Conservation (phyloP, 441 rosid species). For the Populus tomentosa region DNA sequence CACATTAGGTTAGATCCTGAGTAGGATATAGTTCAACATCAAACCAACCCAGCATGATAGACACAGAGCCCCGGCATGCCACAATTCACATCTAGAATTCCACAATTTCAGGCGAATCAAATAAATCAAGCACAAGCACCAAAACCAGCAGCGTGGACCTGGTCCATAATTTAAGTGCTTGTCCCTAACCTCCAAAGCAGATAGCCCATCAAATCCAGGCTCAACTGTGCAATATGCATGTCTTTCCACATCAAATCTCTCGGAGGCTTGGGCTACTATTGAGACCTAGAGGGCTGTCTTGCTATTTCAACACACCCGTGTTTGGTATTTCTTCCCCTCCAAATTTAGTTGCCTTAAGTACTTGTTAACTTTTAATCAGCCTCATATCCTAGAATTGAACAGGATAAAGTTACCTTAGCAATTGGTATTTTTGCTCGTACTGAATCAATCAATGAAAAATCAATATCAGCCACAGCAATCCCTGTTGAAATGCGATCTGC, state of each 20-base stretch:
- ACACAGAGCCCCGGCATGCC: neutral
- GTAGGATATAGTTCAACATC: neutral
- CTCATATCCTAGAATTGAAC: neutral
- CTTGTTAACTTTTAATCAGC: neutral
- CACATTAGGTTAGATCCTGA: neutral
- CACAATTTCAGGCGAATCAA: neutral
- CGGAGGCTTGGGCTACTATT: neutral
- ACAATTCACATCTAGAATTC: neutral
- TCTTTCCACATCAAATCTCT: neutral
- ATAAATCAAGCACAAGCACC: neutral
- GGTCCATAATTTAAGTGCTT: neutral
- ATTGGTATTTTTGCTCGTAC: conserved; percentile 84
- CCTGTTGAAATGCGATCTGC: conserved; percentile 79
- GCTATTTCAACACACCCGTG: neutral
- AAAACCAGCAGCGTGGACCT: neutral
- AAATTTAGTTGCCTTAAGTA: neutral
- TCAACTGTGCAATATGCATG: neutral
- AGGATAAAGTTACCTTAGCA: conserved; percentile 48
- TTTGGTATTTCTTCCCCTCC: neutral
- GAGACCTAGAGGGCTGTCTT: neutral
- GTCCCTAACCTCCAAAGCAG: neutral
- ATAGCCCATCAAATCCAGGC: neutral
- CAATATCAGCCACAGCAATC: conserved; percentile 77
- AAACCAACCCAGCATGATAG: neutral
- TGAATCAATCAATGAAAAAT: conserved; percentile 69